Evolutionary conservation across 1,139 yeast species (phyloP), one percentile per base, ranked within the genome.

Genomic region (Scheffersomyces segobiensis): DNA sequence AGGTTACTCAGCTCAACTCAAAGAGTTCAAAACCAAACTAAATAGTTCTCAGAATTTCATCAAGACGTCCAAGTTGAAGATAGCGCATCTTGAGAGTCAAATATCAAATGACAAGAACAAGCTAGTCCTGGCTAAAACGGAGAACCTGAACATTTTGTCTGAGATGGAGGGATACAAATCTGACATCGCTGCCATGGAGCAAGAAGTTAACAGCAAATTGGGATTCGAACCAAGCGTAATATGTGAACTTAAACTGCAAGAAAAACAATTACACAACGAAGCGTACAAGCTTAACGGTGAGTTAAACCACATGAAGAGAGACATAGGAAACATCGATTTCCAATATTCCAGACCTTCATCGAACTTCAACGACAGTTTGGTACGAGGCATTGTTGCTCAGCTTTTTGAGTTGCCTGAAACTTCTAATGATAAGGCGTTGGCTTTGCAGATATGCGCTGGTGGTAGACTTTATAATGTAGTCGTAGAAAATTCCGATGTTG

Each of bases 381-480:
- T 93, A 5, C 88, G 88, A 67, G 99, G 99, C 51, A 85, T 93
- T 19, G 97, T 95, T 19, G 97, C 97, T 1, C 96, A 91, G 68
- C 76, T 95, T 55, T 93, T 96, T 69, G 76, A 82, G 1, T 72
- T 96, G 32, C 84, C 84, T 21, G 86, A 87, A 58, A 70, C 79
- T 1, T 85, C 89, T 59, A 73, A 77, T 55, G 83, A 85, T 47
- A 87, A 88, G 59, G 89, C 97, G 0, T 81, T 89, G 51, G 99
- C 99, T 0, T 77, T 96, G 53, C 98, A 96, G 72, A 89, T 91
- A 2, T 90, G 97, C 73, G 99, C 98, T 4, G 99, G 99, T 53
- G 96, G 95, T 3, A 81, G 96, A 64, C 75, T 96, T 49, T 96
- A 87, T 72, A 93, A 93, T 68, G 93, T 96, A 49, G 93, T 96